Percentiles rank a stretch among this genome's conserved stretches.
Conservation (phyloP, 2,329 filamentous ascomycete species). For the Cladosporium sp. region DNA sequence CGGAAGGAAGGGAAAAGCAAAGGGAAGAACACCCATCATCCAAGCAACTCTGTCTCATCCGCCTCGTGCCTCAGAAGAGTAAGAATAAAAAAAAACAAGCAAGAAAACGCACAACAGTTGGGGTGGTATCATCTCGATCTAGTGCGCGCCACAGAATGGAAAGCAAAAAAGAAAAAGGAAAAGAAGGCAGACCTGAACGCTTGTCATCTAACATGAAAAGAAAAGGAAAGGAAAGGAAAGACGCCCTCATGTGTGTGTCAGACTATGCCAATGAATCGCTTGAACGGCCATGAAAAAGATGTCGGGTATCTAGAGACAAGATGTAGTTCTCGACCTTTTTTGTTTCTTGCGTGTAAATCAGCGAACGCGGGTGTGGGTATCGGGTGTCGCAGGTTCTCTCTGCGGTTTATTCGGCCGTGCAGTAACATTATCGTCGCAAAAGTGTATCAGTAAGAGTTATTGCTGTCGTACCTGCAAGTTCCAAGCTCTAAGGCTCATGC, state of each 20-base stretch:
- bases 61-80: background rate
- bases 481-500: conserved; percentile 47
- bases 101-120: background rate
- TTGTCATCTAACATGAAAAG: background rate
- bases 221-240: background rate
- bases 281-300: background rate
- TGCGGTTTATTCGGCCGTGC: too few species aligned
- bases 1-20: too few species aligned
- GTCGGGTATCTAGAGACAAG: background rate
- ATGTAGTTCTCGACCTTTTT: too few species aligned
- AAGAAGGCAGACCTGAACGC: background rate
- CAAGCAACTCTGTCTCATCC: too few species aligned
- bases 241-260: background rate
- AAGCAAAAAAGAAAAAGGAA: background rate
- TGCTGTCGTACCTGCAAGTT: background rate
- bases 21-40: too few species aligned
- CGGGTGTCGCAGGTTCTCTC: background rate
- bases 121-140: background rate
- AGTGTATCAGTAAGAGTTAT: background rate
- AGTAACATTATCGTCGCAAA: too few species aligned
- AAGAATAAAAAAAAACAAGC: background rate
- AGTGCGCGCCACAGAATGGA: background rate
- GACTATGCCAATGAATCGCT: background rate
- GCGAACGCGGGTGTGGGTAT: background rate
- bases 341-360: background rate